Conservation (phyloP, 805 yeast species). For the Suhomyces sp. region DNA sequence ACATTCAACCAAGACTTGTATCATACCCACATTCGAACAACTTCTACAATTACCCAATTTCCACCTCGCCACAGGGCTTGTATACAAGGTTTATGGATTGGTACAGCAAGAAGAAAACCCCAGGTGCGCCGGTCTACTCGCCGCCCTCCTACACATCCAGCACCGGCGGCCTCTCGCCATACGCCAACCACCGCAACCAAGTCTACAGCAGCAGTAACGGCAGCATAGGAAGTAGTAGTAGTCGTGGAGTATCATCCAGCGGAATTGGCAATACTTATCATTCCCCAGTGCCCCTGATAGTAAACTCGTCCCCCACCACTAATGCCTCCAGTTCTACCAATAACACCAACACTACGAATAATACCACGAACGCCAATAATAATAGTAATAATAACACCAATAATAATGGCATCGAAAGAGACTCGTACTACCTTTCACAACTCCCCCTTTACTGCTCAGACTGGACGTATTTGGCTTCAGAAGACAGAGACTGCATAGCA, state of each 20-base stretch:
- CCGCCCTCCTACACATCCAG: neutral
- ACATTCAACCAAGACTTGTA: too few relatives aligned
- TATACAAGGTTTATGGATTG: conserved; percentile 2
- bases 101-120: conserved; percentile 4
- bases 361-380: neutral
- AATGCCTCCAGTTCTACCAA: neutral
- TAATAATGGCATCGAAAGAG: conserved; percentile 12
- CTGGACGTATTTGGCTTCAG: conserved; percentile 26
- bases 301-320: neutral
- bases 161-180: conserved; percentile 3
- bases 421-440: conserved; percentile 25
- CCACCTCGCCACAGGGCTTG: too few relatives aligned
- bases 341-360: neutral
- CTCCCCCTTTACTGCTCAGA: conserved; percentile 35
- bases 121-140: conserved; percentile 1
- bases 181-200: conserved; percentile 3
- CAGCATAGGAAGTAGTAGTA: neutral
- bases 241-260: neutral
- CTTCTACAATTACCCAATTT: too few relatives aligned
- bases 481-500: conserved; percentile 51
- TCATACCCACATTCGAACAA: too few relatives aligned
- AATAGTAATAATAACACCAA: too few relatives aligned
- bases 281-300: neutral
- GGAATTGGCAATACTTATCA: neutral
- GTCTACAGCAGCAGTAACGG: neutral